Percentiles rank a stretch among this genome's conserved stretches.
These are phyloP conservation scores for Leishmania braziliensis DNA, from an alignment of 208 protist species.

Conservation along the genomic window DNA sequence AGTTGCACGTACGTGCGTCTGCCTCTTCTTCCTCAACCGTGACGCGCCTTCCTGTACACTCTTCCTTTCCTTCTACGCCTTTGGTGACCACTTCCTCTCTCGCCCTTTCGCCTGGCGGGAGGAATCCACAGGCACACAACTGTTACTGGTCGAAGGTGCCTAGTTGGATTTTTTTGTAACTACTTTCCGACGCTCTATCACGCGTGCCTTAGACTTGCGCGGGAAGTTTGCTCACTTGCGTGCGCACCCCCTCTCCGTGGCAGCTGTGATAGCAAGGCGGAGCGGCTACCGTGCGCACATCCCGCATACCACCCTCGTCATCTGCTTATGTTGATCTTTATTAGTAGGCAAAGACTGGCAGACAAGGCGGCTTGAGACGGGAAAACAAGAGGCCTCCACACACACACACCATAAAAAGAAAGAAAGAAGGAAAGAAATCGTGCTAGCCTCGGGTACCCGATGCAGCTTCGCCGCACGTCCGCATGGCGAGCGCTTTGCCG, in stretches of 20 bases:
- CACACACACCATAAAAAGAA: not conserved
- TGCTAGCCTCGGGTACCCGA: not conserved
- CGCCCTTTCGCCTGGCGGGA: not conserved
- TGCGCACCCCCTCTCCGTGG: not conserved
- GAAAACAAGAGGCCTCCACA: not conserved
- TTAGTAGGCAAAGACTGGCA: not conserved
- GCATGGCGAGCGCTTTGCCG: not conserved
- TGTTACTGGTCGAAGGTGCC: not conserved
- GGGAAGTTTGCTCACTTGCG: not conserved
- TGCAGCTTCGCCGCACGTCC: not conserved
- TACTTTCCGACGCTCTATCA: not conserved
- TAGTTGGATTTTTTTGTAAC: not conserved
- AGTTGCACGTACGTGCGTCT: not conserved
- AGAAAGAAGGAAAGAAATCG: too few species aligned
- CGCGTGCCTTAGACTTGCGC: not conserved
- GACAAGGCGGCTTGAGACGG: not conserved
- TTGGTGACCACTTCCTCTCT: not conserved
- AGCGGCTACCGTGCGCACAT: not conserved
- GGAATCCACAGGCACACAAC: not conserved
- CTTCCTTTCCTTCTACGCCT: not conserved
- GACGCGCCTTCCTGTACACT: not conserved
- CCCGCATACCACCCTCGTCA: not conserved
- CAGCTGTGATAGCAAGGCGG: not conserved
- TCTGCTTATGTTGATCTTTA: too few species aligned
- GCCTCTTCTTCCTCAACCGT: not conserved